A percentile compares a stretch with the other conserved stretches of the same genome.
phyloP scores from a whole-genome alignment of 306 rosid species.

The Begonia peltatifolia region DNA sequence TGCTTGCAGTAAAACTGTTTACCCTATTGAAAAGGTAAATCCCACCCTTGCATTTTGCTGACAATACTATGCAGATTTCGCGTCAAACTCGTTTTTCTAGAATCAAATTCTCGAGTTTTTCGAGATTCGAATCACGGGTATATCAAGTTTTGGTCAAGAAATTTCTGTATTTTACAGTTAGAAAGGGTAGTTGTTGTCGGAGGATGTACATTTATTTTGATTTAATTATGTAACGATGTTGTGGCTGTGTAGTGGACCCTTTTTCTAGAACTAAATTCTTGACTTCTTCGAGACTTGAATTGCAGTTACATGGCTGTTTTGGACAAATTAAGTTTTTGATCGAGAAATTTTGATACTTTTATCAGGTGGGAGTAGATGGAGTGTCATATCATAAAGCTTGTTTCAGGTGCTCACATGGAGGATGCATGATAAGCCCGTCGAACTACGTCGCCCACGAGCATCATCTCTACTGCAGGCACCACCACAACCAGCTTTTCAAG shows the following conservation, averaged over 20 bases:
- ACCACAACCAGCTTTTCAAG: slow-evolving; percentile 83
- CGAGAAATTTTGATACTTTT: background rate
- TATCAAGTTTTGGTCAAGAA: background rate
- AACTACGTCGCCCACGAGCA: slow-evolving; percentile 86
- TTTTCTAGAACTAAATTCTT: too few relatives aligned
- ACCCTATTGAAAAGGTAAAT: slow-evolving; percentile 82
- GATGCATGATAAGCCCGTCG: slow-evolving; percentile 85
- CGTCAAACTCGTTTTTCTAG: too few relatives aligned
- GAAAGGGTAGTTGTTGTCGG: too few relatives aligned
- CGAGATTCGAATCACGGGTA: background rate
- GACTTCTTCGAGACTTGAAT: too few relatives aligned
- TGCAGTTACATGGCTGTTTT: too few relatives aligned
- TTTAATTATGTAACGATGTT: too few relatives aligned
- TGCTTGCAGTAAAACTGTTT: slow-evolving; percentile 73
- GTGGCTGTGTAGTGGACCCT: too few relatives aligned
- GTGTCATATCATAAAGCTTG: slow-evolving; percentile 66
- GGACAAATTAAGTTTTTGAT: too few relatives aligned
- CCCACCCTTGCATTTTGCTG: too few relatives aligned
- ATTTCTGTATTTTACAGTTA: too few relatives aligned
- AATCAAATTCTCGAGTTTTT: background rate
- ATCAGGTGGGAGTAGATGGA: slow-evolving; percentile 81
- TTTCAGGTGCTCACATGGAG: slow-evolving; percentile 82
- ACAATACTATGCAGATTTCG: too few relatives aligned
- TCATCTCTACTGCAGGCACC: slow-evolving; percentile 77
- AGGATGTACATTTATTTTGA: too few relatives aligned